Evolutionary conservation across 768 basidiomycete species (phyloP).

Genomic region (Guyanaporus albipodus): DNA sequence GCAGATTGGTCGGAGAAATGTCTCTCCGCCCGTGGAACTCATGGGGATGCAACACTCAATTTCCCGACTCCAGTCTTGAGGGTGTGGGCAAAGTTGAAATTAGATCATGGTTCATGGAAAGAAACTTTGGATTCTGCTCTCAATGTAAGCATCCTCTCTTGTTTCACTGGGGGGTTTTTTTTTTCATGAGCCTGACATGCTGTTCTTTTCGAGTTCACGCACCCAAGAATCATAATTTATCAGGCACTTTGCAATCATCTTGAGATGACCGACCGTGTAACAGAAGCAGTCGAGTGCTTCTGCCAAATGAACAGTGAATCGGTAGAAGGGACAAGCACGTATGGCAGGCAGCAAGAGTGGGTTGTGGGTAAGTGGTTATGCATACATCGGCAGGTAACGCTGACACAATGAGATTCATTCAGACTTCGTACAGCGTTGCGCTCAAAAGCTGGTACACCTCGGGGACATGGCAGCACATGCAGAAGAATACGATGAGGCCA

Average conservation of each 20-base stretch:
- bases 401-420: background rate
- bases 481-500: background rate
- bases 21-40: background rate
- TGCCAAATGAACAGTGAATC: background rate
- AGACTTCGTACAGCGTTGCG: background rate
- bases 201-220: background rate
- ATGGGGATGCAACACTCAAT: background rate
- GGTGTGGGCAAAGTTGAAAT: background rate
- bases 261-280: too few relatives aligned
- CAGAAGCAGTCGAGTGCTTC: background rate
- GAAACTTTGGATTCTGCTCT: background rate
- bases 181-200: background rate
- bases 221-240: background rate
- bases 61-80: background rate
- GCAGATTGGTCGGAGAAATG: background rate
- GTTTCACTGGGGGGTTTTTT: background rate
- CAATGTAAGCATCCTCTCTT: background rate
- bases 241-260: too few relatives aligned
- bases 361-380: background rate
- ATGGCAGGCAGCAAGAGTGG: background rate
- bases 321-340: background rate
- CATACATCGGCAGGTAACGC: too few relatives aligned
- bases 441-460: background rate
- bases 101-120: background rate
- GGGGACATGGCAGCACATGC: background rate